These are phyloP conservation scores for Pleurotus platypus DNA, from an alignment of 768 basidiomycete species.

Conservation along the genomic window DNA sequence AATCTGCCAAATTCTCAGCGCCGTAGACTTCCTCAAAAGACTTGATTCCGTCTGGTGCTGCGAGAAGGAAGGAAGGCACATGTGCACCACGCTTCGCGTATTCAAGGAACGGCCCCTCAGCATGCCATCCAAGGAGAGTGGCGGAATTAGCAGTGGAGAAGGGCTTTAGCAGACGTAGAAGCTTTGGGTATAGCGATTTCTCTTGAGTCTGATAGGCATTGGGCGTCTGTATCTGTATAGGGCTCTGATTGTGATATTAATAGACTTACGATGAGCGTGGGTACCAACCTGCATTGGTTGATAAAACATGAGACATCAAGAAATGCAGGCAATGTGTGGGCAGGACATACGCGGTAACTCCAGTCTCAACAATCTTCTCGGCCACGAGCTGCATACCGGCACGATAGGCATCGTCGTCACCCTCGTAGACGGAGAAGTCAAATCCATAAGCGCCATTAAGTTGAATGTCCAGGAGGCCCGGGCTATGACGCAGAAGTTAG, in stretches of 20 bases:
- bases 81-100: conserved; percentile 83
- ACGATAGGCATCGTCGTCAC: conserved; percentile 63
- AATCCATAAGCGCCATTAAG: conserved; percentile 89
- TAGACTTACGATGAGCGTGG: conserved; percentile 65
- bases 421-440: conserved; percentile 82
- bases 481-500: conserved; percentile 38
- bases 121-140: conserved; percentile 84
- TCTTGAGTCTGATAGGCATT: conserved; percentile 63
- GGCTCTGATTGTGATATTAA: background rate
- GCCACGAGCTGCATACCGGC: conserved; percentile 68
- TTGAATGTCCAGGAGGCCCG: conserved; percentile 84
- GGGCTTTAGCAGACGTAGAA: conserved; percentile 66
- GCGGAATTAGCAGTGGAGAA: conserved; percentile 63
- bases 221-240: background rate
- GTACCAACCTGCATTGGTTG: conserved; percentile 40
- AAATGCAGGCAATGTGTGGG: background rate
- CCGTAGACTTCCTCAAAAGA: conserved; percentile 79
- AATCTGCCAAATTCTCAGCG: conserved; percentile 53
- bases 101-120: conserved; percentile 87
- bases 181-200: conserved; percentile 65
- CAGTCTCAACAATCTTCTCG: conserved; percentile 78
- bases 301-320: conserved; percentile 20
- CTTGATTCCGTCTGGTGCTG: conserved; percentile 58
- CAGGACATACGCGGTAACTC: conserved; percentile 74
- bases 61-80: conserved; percentile 57